Evolutionary conservation across 352 stramenopile species (phyloP).

Genomic region (Globisporangium canariense): DNA sequence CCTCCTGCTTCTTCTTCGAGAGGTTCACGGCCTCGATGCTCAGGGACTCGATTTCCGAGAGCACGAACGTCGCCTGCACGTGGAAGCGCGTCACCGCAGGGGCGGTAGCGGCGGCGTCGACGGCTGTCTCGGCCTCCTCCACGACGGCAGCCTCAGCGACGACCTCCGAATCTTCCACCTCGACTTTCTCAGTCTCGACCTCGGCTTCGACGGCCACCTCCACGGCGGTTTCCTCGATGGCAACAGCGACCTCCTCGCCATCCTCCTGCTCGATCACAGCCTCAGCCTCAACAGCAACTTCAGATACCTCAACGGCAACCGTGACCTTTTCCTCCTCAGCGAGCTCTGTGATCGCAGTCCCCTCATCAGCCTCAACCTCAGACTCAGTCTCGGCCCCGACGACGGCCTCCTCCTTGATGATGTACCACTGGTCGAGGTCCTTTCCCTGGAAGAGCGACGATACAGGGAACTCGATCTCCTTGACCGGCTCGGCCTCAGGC

Average conservation of each 20-base stretch:
- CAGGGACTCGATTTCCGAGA: conserved; percentile 78
- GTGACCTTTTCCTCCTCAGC: conserved; percentile 19
- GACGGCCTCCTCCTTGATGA: conserved; percentile 35
- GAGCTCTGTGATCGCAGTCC: conserved; percentile 15
- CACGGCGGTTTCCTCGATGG: conserved; percentile 10
- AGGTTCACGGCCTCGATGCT: conserved; percentile 66
- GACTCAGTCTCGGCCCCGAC: conserved; percentile 18
- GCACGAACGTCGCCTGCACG: conserved; percentile 59
- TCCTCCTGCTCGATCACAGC: neutral
- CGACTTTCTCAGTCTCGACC: conserved; percentile 16
- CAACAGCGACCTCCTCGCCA: conserved; percentile 6
- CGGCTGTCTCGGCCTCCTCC: conserved; percentile 14
- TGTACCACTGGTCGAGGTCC: conserved; percentile 69
- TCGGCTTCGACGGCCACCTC: conserved; percentile 15
- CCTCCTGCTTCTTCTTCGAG: conserved; percentile 81
- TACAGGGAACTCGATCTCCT: conserved; percentile 78
- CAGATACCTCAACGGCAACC: conserved; percentile 8
- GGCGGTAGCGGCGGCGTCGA: neutral
- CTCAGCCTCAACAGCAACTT: conserved; percentile 14
- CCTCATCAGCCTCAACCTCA: conserved; percentile 12
- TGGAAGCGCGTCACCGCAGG: conserved; percentile 50
- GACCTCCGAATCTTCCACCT: conserved; percentile 8
- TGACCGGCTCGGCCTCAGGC: conserved; percentile 54
- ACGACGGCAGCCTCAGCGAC: conserved; percentile 4
- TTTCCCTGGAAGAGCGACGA: conserved; percentile 67